phyloP scores from a whole-genome alignment of 768 basidiomycete genomes.

The Panaeolus cyanescens region DNA sequence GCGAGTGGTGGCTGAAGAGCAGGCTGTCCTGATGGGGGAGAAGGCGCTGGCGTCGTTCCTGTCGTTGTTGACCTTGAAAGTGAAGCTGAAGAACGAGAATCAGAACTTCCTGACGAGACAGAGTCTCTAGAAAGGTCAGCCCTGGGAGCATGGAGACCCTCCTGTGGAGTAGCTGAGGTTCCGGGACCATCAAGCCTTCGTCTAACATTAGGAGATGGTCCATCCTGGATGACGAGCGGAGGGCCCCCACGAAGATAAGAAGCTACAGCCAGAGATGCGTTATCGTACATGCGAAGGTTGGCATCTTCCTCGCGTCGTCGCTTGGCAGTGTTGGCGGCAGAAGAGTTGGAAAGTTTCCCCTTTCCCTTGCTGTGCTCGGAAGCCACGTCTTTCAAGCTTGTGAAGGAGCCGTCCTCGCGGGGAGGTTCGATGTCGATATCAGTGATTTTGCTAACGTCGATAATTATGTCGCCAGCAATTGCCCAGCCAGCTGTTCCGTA shows the following conservation, averaged over 20 bases:
- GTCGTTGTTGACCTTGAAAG: neutral
- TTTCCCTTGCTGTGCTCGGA: slow-evolving; percentile 59
- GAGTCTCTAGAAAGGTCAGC: neutral
- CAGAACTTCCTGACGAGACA: neutral
- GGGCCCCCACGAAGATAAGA: slow-evolving; percentile 48
- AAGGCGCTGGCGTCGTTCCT: slow-evolving; percentile 30
- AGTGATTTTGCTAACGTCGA: slow-evolving; percentile 73
- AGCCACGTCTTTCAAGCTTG: slow-evolving; percentile 59
- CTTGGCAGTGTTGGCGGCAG: slow-evolving; percentile 37
- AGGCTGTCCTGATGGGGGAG: slow-evolving; percentile 2
- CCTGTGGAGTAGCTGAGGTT: slow-evolving; percentile 3
- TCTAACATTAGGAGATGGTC: slow-evolving; percentile 35
- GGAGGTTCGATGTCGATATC: slow-evolving; percentile 72
- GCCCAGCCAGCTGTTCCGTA: slow-evolving; percentile 92
- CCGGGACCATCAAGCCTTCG: slow-evolving; percentile 31
- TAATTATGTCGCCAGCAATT: slow-evolving; percentile 81
- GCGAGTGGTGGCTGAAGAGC: neutral
- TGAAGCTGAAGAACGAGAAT: slow-evolving; percentile 13
- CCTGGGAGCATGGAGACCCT: neutral
- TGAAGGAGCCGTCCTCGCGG: slow-evolving; percentile 52
- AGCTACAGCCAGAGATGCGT: slow-evolving; percentile 56
- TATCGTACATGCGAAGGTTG: slow-evolving; percentile 50
- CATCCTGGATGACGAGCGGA: slow-evolving; percentile 22
- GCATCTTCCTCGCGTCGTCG: slow-evolving; percentile 60
- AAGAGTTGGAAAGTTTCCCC: slow-evolving; percentile 21